A percentile compares a stretch with the other conserved stretches of the same genome.
Conservation (phyloP, 1,284 basidiomycete species). For the Tylopilus sp. region DNA sequence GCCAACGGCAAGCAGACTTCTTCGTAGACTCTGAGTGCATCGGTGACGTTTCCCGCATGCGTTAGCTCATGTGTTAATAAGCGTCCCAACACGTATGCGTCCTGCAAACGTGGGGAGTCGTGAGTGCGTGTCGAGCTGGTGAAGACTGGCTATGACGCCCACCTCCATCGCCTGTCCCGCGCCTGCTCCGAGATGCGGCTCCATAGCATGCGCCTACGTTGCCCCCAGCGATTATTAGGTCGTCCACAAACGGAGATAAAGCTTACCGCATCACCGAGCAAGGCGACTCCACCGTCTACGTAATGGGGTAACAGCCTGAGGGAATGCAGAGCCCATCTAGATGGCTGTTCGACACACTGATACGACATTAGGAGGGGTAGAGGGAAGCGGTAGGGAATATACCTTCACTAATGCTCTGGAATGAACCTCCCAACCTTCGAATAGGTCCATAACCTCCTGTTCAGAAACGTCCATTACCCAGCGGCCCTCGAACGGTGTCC, state of each 20-base stretch:
- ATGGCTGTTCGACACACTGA: slow-evolving; percentile 21
- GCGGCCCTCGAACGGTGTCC: slow-evolving; percentile 35
- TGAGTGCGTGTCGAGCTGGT: background rate
- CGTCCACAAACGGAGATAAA: background rate
- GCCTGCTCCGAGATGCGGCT: slow-evolving; percentile 32
- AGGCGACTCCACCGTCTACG: slow-evolving; percentile 26
- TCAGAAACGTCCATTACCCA: slow-evolving; percentile 35
- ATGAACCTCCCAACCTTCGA: slow-evolving; percentile 42
- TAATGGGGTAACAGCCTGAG: slow-evolving; percentile 33
- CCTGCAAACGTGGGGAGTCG: slow-evolving; percentile 17
- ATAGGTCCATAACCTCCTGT: slow-evolving; percentile 34
- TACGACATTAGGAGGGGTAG: background rate
- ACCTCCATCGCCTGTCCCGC: slow-evolving; percentile 37
- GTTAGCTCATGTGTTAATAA: slow-evolving; percentile 30
- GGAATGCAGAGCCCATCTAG: slow-evolving; percentile 33
- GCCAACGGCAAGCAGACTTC: slow-evolving; percentile 31
- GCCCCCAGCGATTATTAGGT: background rate
- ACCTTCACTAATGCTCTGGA: slow-evolving; percentile 34
- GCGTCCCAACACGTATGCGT: slow-evolving; percentile 36
- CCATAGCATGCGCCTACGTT: slow-evolving; percentile 33
- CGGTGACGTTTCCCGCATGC: slow-evolving; percentile 17
- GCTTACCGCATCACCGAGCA: slow-evolving; percentile 37
- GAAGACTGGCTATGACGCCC: background rate
- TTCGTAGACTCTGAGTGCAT: slow-evolving; percentile 33
- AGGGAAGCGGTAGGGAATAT: background rate